Percentiles rank a stretch among this genome's conserved stretches.
Conservation (phyloP, 352 stramenopile genomes). For the Phytophthora capsici region DNA sequence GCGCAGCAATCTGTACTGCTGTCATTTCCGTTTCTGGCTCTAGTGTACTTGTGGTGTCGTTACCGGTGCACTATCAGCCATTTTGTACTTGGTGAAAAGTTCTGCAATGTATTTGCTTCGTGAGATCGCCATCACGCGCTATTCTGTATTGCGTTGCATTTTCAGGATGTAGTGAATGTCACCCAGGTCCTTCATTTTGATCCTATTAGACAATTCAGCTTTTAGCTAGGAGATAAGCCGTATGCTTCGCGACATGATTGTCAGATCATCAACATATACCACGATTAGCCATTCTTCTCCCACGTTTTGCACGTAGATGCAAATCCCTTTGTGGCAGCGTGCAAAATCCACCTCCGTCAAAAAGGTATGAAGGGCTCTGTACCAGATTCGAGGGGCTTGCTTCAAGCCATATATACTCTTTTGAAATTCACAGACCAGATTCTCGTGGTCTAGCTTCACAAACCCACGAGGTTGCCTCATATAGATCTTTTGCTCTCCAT, state of each 20-base stretch:
- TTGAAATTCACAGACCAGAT: constrained; percentile 24
- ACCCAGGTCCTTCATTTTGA: constrained; percentile 45
- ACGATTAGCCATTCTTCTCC: constrained; percentile 35
- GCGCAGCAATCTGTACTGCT: constrained; percentile 21
- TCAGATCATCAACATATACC: constrained; percentile 37
- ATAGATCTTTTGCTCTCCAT: constrained; percentile 22
- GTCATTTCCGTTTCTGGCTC: constrained; percentile 28
- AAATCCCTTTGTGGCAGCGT: constrained; percentile 37
- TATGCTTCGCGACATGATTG: constrained; percentile 25
- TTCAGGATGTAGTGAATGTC: constrained; percentile 44
- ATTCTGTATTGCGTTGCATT: constrained; percentile 8
- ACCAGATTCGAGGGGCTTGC: constrained; percentile 25
- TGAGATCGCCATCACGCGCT: constrained; percentile 1
- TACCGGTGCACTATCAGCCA: constrained; percentile 2
- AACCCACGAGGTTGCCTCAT: constrained; percentile 20
- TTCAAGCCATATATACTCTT: constrained; percentile 18
- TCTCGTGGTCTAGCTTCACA: constrained; percentile 13
- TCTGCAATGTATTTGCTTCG: background rate
- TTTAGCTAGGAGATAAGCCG: constrained; percentile 25
- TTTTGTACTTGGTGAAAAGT: background rate
- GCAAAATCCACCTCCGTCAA: constrained; percentile 20
- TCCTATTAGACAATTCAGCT: constrained; percentile 22
- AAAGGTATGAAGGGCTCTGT: constrained; percentile 30
- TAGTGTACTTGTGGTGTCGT: constrained; percentile 9
- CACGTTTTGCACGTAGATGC: constrained; percentile 38